Evolutionary conservation across 2,329 filamentous ascomycete species (phyloP).

Genomic region (Beauveria australis): DNA sequence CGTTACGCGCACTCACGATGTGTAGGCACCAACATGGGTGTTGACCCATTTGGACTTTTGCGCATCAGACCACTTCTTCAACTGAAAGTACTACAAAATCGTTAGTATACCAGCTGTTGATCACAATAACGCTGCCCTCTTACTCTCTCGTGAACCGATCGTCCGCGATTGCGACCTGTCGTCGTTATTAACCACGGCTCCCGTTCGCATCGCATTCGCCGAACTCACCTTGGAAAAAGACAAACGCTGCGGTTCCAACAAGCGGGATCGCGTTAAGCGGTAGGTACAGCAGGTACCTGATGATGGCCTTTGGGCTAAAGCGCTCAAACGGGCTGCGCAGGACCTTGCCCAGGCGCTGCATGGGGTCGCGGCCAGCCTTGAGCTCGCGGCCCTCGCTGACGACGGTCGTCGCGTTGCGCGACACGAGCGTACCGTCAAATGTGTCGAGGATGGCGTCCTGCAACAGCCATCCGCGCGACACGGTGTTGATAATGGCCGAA

Average conservation of each 20-base stretch:
- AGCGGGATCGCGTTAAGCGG: conserved; percentile 91
- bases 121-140: conserved; percentile 15
- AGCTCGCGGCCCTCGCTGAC: conserved; percentile 70
- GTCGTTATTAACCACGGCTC: background rate
- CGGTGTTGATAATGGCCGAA: conserved; percentile 46
- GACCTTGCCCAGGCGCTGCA: conserved; percentile 48
- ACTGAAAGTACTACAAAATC: conserved; percentile 68
- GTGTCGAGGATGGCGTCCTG: conserved; percentile 79
- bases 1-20: conserved; percentile 50
- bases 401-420: conserved; percentile 45
- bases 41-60: conserved; percentile 63
- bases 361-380: conserved; percentile 50
- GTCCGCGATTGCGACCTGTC: conserved; percentile 39
- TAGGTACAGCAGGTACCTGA: conserved; percentile 77
- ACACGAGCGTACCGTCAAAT: conserved; percentile 66
- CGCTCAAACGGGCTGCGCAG: conserved; percentile 49
- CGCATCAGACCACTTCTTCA: conserved; percentile 69
- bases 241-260: conserved; percentile 73
- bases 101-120: background rate
- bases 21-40: conserved; percentile 66
- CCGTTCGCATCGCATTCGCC: background rate
- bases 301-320: conserved; percentile 53
- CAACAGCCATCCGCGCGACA: conserved; percentile 64
- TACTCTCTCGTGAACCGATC: conserved; percentile 45
- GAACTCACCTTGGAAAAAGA: conserved; percentile 60